Percentiles rank a stretch among this genome's conserved stretches.
Conservation (phyloP, 768 basidiomycete genomes). For the Termitomyces sp. region DNA sequence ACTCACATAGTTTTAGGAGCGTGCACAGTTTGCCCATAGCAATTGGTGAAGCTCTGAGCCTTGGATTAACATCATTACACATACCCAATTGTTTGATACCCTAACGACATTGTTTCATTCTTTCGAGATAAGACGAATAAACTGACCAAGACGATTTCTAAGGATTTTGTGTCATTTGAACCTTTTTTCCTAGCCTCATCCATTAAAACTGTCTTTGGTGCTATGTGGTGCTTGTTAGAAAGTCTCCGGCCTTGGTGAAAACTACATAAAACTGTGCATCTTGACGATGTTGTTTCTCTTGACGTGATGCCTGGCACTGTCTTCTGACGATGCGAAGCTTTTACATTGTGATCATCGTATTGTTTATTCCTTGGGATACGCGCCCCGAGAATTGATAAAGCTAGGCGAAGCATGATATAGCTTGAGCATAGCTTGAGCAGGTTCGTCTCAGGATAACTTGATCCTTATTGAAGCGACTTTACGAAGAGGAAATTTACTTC, state of each 20-base stretch:
- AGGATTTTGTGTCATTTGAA: background rate
- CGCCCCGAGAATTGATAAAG: no score
- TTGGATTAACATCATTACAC: background rate
- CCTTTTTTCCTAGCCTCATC: background rate
- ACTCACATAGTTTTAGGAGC: slow-evolving; percentile 29
- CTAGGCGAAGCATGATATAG: no score
- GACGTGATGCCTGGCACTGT: background rate
- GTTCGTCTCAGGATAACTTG: background rate
- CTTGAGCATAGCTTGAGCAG: no score
- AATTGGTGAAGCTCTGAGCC: slow-evolving; percentile 26
- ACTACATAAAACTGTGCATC: background rate
- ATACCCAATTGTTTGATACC: slow-evolving; percentile 13
- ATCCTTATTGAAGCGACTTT: background rate
- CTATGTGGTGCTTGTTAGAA: background rate
- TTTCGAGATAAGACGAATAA: background rate
- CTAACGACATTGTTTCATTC: background rate
- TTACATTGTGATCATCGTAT: no score
- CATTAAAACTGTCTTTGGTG: background rate
- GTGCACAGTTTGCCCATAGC: slow-evolving; percentile 35
- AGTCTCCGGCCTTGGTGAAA: background rate
- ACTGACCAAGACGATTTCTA: background rate
- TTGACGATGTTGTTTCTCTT: background rate
- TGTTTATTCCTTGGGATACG: no score
- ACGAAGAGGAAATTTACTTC: background rate
- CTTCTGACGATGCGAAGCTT: no score